These are phyloP conservation scores for Xylaria hypoxylon DNA, from an alignment of 2,329 filamentous ascomycete genomes.

Conservation along the genomic window DNA sequence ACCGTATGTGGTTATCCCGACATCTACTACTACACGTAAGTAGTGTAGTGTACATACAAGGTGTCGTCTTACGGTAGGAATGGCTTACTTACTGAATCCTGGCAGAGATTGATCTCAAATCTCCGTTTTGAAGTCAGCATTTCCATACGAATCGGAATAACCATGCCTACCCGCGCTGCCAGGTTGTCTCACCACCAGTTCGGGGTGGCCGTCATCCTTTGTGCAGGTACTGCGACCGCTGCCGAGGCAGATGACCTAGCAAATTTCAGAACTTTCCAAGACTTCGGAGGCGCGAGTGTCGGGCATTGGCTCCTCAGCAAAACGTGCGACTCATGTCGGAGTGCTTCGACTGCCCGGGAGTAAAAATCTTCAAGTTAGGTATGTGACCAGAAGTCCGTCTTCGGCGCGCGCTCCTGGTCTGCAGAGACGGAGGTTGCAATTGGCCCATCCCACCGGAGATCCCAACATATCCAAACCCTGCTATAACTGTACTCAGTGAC, in stretches of 20 bases:
- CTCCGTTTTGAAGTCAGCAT: slow-evolving; percentile 6
- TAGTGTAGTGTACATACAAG: neutral
- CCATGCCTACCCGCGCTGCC: neutral
- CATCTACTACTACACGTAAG: too few species aligned
- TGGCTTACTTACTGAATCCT: slow-evolving; percentile 4
- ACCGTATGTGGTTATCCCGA: neutral
- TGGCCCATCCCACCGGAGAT: slow-evolving; percentile 8
- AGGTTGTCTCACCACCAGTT: slow-evolving; percentile 1
- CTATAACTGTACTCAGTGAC: slow-evolving; percentile 3
- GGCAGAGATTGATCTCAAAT: neutral
- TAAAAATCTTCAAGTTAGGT: neutral
- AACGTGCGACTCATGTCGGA: slow-evolving; percentile 28
- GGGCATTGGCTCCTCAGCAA: slow-evolving; percentile 19
- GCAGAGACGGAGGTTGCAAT: slow-evolving; percentile 3
- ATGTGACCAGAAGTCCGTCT: slow-evolving; percentile 29
- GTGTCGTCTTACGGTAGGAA: neutral
- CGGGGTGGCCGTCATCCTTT: neutral
- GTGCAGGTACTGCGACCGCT: neutral
- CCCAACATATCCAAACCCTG: slow-evolving; percentile 19
- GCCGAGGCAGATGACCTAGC: slow-evolving; percentile 25
- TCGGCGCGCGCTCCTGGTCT: slow-evolving; percentile 27
- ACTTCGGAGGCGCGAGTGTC: slow-evolving; percentile 23
- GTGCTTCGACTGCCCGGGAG: neutral
- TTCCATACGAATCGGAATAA: slow-evolving; percentile 6
- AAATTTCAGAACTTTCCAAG: slow-evolving; percentile 7